Base-by-base conservation (phyloP, 495 filamentous ascomycete species). In the Staphylotrichum longicolle region DNA sequence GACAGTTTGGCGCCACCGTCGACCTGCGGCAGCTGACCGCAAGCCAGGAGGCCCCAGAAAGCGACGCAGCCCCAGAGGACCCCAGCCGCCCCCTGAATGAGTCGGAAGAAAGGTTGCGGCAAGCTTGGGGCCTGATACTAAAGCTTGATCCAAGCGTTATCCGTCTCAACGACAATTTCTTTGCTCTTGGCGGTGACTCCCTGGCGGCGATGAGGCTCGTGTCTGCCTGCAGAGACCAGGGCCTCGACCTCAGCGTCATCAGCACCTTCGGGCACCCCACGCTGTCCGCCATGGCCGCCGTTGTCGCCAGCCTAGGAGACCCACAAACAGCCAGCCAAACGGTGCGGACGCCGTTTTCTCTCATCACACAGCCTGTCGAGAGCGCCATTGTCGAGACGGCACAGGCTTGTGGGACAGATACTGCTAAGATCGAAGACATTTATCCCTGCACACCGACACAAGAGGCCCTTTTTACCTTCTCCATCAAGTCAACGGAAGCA, bases 371-470 rank as follows among this genome's bases (percentile, higher is more conserved):
- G 39, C 45, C 54, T 0, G 32, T 35, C 6, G 51, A 61, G 15
- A 41, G 2, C 6, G 37, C 51, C 15, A 54, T 50, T 3, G 15
- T 42, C 11, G 83, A 86, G 49, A 70, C 80, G 15, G 69, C 74
- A 9, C 67, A 71, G 4, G 66, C 82, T 0, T 86, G 83, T 55
- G 60, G 61, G 7, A 62, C 83, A 4, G 61, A 73, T 2, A 27
- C 70, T 6, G 70, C 77, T 1, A 70, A 64, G 0, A 70, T 86
- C 37, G 70, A 78, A 35, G 84, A 90, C 70, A 71, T 84, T 0
- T 89, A 86, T 63, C 85, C 86, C 7, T 88, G 85, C 72, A 87
- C 82, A 3, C 76, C 86, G 7, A 74, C 87, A 0, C 87, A 90
- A 67, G 86, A 87, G 63, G 84, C 85, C 0, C 70, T 88, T 10